These are phyloP conservation scores for Sporobolomyces phaffii DNA, from an alignment of 768 basidiomycete genomes.

Conservation along the genomic window DNA sequence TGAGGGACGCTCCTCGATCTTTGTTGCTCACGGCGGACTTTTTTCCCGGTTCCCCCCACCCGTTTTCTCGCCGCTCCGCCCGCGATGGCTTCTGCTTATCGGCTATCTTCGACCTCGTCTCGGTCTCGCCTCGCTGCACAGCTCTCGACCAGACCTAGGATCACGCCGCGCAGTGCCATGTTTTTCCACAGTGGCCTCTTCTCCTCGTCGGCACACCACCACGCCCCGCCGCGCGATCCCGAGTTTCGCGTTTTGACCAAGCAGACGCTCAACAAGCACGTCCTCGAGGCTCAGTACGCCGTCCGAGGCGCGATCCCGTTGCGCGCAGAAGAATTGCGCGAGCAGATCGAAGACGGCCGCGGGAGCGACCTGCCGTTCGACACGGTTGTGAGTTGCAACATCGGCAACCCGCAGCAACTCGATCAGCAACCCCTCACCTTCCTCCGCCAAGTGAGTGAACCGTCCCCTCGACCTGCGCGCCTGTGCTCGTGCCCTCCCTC, in stretches of 20 bases:
- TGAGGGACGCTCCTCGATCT: no score
- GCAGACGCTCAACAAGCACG: conserved; percentile 57
- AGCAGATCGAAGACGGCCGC: conserved; percentile 55
- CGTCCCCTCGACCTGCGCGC: no score
- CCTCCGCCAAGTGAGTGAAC: conserved; percentile 66
- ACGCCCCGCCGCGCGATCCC: conserved; percentile 15
- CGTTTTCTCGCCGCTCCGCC: background rate
- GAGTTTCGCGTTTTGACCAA: conserved; percentile 19
- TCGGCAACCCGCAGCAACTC: conserved; percentile 96
- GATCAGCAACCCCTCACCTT: conserved; percentile 91
- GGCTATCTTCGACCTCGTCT: background rate
- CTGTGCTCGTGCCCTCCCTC: no score
- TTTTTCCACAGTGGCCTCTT: conserved; percentile 13
- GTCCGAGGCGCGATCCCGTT: conserved; percentile 95
- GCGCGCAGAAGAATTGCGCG: conserved; percentile 77
- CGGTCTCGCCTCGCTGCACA: background rate
- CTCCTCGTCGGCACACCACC: conserved; percentile 6
- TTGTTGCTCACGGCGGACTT: background rate
- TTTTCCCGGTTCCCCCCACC: background rate
- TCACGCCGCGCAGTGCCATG: background rate
- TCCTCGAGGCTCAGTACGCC: conserved; percentile 87
- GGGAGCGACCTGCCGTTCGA: conserved; percentile 66
- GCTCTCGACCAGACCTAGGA: background rate
- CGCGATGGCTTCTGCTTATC: conserved; percentile 6
- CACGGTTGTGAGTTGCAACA: conserved; percentile 87